Percentiles rank a stretch among this genome's conserved stretches.
phyloP scores from a whole-genome alignment of 2,329 filamentous ascomycete species.

The Colletotrichum abscissum region DNA sequence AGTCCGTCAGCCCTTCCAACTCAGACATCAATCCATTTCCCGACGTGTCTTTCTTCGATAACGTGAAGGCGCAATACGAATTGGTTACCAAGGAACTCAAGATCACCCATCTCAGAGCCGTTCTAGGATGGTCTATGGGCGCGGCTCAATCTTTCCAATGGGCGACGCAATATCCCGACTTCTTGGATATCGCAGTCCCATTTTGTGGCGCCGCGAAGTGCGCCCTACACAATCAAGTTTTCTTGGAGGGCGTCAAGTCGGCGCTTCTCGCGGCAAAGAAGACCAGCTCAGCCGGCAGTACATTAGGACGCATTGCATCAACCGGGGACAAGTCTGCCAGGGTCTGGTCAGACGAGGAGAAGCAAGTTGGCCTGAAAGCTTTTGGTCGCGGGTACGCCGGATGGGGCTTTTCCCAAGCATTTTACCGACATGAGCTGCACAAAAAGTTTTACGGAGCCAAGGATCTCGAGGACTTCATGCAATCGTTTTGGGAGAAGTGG shows the following conservation, averaged over 20 bases:
- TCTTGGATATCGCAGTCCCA: constrained; percentile 56
- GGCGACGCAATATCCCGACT: constrained; percentile 60
- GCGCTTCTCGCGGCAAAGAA: constrained; percentile 56
- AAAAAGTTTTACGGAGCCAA: constrained; percentile 53
- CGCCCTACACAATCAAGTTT: constrained; percentile 63
- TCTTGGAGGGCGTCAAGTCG: constrained; percentile 63
- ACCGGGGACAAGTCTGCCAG: constrained; percentile 31
- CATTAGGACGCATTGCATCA: constrained; percentile 42
- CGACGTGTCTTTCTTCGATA: constrained; percentile 58
- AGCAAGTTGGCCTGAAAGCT: constrained; percentile 67
- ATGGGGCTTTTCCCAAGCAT: constrained; percentile 84
- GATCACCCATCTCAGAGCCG: constrained; percentile 55
- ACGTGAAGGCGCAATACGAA: constrained; percentile 60
- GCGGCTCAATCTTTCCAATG: constrained; percentile 65
- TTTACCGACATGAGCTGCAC: constrained; percentile 79
- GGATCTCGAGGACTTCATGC: constrained; percentile 77
- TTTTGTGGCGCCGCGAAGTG: constrained; percentile 64
- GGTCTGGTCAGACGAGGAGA: constrained; percentile 54
- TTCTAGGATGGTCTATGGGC: constrained; percentile 68
- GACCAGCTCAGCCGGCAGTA: constrained; percentile 61
- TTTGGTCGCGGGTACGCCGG: constrained; percentile 82
- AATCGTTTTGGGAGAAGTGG: constrained; percentile 82
- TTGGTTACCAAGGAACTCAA: constrained; percentile 54
- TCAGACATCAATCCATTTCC: constrained; percentile 54
- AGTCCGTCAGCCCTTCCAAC: constrained; percentile 65